Conservation (phyloP, 176 grass and related monocot species). For the Areca catechu region DNA sequence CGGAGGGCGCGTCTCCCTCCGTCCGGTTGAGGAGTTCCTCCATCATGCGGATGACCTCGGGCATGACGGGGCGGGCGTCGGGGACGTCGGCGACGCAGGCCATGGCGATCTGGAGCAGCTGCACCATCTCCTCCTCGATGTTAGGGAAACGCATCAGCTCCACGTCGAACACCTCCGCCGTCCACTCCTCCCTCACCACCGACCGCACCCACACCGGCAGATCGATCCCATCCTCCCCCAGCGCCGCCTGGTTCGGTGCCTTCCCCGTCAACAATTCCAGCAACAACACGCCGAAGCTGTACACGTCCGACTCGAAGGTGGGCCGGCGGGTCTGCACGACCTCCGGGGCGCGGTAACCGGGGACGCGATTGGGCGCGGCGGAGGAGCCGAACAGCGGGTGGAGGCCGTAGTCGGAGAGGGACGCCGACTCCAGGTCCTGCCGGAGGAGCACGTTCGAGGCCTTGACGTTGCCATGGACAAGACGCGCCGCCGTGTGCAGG, state of each 20-base stretch:
- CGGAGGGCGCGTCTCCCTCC: slow-evolving; percentile 37
- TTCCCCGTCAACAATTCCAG: slow-evolving; percentile 69
- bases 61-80: slow-evolving; percentile 42
- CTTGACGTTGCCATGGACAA: slow-evolving; percentile 82
- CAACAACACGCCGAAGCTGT: slow-evolving; percentile 71
- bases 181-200: slow-evolving; percentile 95
- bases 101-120: slow-evolving; percentile 85
- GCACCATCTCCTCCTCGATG: slow-evolving; percentile 92
- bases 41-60: slow-evolving; percentile 50
- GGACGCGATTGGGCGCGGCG: slow-evolving; percentile 31
- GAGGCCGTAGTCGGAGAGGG: slow-evolving; percentile 65
- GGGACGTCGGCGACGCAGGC: slow-evolving; percentile 52
- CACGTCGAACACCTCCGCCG: slow-evolving; percentile 85
- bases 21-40: slow-evolving; percentile 43
- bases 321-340: slow-evolving; percentile 50
- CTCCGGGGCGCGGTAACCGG: slow-evolving; percentile 66
- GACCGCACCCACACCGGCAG: slow-evolving; percentile 89
- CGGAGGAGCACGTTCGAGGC: slow-evolving; percentile 92
- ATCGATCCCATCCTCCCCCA: slow-evolving; percentile 70
- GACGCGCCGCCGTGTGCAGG: slow-evolving; percentile 50
- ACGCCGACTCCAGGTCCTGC: slow-evolving; percentile 49
- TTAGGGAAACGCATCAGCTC: slow-evolving; percentile 45
- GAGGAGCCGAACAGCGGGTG: slow-evolving; percentile 56
- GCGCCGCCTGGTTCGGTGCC: slow-evolving; percentile 50
- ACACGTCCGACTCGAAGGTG: slow-evolving; percentile 67